Conservation (phyloP, 2,329 filamentous ascomycete species). For the Aplosporella prunicola region DNA sequence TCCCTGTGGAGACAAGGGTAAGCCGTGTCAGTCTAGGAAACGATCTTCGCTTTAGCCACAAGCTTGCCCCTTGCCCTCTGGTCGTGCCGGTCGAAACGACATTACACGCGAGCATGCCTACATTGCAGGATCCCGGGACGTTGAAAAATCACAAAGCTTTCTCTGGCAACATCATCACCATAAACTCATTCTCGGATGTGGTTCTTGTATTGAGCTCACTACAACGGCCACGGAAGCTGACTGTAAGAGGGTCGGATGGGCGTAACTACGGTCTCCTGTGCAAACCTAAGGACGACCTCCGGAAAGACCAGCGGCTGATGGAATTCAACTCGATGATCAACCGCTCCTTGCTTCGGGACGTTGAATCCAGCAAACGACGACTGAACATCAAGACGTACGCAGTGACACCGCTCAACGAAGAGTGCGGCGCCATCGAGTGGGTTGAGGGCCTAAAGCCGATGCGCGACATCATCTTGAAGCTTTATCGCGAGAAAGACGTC, state of each 20-base stretch:
- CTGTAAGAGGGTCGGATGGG: constrained; percentile 79
- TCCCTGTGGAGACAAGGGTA: constrained; percentile 62
- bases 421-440: constrained; percentile 98
- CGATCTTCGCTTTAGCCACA: constrained; percentile 77
- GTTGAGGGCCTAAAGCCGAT: constrained; percentile 92
- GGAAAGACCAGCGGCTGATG: constrained; percentile 96
- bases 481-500: constrained; percentile 69
- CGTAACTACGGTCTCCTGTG: constrained; percentile 82
- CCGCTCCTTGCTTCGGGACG: constrained; percentile 79
- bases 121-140: constrained; percentile 37
- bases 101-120: constrained; percentile 56
- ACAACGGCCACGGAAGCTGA: constrained; percentile 84
- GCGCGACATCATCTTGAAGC: constrained; percentile 74
- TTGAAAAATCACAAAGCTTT: constrained; percentile 73
- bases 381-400: constrained; percentile 96
- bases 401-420: constrained; percentile 92
- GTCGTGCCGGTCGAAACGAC: constrained; percentile 85
- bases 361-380: constrained; percentile 80
- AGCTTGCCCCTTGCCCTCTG: constrained; percentile 68
- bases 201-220: constrained; percentile 85
- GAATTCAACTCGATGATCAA: constrained; percentile 99
- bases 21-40: constrained; percentile 64
- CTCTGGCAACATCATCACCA: constrained; percentile 74
- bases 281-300: constrained; percentile 95
- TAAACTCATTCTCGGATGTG: constrained; percentile 71